A percentile compares a stretch with the other conserved stretches of the same genome.
phyloP scores from a whole-genome alignment of 1,284 basidiomycete species.

The Phellopilus nigrolimitatus region DNA sequence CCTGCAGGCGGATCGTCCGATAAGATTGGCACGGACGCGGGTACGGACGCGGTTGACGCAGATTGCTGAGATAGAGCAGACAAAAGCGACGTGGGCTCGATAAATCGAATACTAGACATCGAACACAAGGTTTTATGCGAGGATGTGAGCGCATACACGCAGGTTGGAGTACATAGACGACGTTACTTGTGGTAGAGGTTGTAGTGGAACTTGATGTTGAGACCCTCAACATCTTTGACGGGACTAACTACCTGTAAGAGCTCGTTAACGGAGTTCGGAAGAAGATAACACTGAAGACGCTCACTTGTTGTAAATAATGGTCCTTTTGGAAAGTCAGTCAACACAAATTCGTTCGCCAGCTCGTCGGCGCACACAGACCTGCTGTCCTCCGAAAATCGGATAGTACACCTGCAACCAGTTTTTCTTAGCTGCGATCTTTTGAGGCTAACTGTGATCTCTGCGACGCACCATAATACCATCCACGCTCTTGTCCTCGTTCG shows the following conservation, averaged over 20 bases:
- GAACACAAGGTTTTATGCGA: not conserved
- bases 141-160: constrained; percentile 7
- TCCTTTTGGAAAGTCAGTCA: constrained; percentile 50
- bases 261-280: not conserved
- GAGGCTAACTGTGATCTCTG: constrained; percentile 1
- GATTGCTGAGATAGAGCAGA: constrained; percentile 32
- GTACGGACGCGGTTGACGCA: too few relatives aligned
- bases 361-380: constrained; percentile 45
- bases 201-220: constrained; percentile 95
- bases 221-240: constrained; percentile 94
- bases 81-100: constrained; percentile 61
- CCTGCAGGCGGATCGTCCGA: constrained; percentile 71
- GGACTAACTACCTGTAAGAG: constrained; percentile 79
- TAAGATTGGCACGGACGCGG: constrained; percentile 33
- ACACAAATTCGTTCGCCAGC: constrained; percentile 18
- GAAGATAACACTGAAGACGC: constrained; percentile 8
- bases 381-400: constrained; percentile 83
- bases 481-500: constrained; percentile 81
- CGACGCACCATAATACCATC: constrained; percentile 91
- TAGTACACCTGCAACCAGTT: constrained; percentile 73
- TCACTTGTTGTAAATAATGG: constrained; percentile 89
- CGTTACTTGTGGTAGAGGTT: constrained; percentile 92
- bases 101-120: constrained; percentile 64
- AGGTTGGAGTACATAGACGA: constrained; percentile 26
- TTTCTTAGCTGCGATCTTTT: constrained; percentile 17